Conservation (phyloP, 106 monocot species). For the Acorus calamus region DNA sequence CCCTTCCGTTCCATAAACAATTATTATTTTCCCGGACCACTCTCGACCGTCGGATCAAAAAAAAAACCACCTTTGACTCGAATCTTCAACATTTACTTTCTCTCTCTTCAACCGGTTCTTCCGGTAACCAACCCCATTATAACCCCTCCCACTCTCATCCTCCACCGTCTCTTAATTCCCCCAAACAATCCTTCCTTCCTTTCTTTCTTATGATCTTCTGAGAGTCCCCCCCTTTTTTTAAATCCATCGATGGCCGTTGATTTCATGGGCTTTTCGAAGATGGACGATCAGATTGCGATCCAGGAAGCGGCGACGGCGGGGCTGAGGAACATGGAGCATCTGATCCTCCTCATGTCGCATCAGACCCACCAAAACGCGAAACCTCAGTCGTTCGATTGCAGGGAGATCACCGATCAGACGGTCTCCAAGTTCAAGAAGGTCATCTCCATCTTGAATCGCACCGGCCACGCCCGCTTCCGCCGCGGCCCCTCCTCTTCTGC, state of each 20-base stretch:
- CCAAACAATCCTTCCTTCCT: too few relatives aligned
- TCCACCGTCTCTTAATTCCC: too few relatives aligned
- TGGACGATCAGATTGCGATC: constrained; percentile 53
- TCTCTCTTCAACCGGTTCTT: too few relatives aligned
- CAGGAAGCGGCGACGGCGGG: constrained; percentile 86
- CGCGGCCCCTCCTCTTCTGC: constrained; percentile 26
- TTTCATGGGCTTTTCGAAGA: constrained; percentile 33
- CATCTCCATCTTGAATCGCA: constrained; percentile 74
- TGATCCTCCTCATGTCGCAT: constrained; percentile 56
- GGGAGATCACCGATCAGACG: constrained; percentile 66
- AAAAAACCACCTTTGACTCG: too few relatives aligned
- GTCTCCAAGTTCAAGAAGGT: constrained; percentile 86
- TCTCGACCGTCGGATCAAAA: too few relatives aligned
- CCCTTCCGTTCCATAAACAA: too few relatives aligned
- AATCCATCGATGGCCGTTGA: constrained; percentile 35
- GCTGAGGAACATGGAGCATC: constrained; percentile 52
- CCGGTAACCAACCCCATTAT: too few relatives aligned
- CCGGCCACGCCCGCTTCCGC: constrained; percentile 91
- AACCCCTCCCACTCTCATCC: too few relatives aligned
- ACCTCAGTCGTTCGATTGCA: constrained; percentile 32
- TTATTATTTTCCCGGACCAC: too few relatives aligned
- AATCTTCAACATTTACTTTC: too few relatives aligned
- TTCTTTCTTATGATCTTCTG: too few relatives aligned
- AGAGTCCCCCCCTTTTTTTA: too few relatives aligned
- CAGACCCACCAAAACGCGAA: constrained; percentile 1